Base-by-base conservation (phyloP, 73 alveolate genomes). In the Tetrahymena thermophila region DNA sequence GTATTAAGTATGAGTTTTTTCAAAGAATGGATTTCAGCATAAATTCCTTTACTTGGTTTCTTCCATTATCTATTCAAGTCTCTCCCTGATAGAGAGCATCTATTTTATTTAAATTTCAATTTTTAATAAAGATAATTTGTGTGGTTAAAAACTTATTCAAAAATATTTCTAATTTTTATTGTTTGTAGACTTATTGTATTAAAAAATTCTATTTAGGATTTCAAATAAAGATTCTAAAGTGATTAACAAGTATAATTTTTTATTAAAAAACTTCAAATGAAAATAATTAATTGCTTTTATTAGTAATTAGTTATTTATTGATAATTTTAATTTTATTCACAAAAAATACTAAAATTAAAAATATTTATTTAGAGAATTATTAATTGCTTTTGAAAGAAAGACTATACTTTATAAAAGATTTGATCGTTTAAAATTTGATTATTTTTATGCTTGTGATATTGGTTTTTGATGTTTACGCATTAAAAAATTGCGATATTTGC, bases 21-120 rank as follows among this genome's bases (percentile, higher is more conserved):
- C 25, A 44, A 31, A 42, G 34, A 85, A 56, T 95, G 85, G 28
- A 89, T 38, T 19, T 37, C 28, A 35, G 71, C 94, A 43, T 85
- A 35, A 23, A 93, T 40, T 10, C 55, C 83, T 56, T 95, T 94
- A 11, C 89, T 31, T 85, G 55, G 55, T 35, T 56, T 43, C 21
- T 94, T 93, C 99, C 99, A 97, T 94, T 96, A 43, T 85, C 99
- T 94, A 94, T 97, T 97, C 95, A 97, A 84, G 96, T 97, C 99
- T 44, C 94, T 95, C 19, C 99, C 99, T 35, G 93, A 42, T 5
- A 97, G n/a, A 58, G 95, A 94, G 93, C 96, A 94, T 94, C 99
- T 93, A 83, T 96, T 71, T 71, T 25, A 28, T 71, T 71, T 4
- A 71, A 71, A 28, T 71, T 8, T 28, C 7, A n/a, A 25, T 71